A percentile compares a stretch with the other conserved stretches of the same genome.
Conservation (phyloP, 345 rosid genomes). For the Pistacia integerrima region DNA sequence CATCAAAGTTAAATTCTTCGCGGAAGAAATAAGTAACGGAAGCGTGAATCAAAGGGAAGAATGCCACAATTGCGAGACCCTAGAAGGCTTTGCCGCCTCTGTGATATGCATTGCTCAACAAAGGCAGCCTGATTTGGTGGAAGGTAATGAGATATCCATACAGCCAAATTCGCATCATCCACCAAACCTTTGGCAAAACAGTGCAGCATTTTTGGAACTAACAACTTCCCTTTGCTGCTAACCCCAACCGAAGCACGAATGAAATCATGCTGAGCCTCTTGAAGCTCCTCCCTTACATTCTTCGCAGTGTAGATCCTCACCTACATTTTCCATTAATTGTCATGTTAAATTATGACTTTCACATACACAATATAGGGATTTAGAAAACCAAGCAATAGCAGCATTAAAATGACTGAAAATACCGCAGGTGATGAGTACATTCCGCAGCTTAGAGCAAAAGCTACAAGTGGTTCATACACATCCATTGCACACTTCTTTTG, state of each 20-base stretch:
- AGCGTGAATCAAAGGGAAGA: constrained; percentile 75
- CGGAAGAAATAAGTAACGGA: constrained; percentile 79
- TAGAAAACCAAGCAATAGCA: neutral
- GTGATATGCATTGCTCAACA: constrained; percentile 77
- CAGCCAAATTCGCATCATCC: constrained; percentile 69
- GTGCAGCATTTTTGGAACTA: constrained; percentile 84
- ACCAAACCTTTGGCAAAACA: constrained; percentile 71
- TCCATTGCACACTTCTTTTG: constrained; percentile 62
- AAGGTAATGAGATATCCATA: constrained; percentile 85
- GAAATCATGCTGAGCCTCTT: constrained; percentile 79
- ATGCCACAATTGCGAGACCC: constrained; percentile 75
- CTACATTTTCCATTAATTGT: constrained; percentile 40
- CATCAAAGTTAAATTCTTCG: constrained; percentile 31
- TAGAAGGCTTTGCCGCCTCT: constrained; percentile 67
- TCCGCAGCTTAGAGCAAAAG: constrained; percentile 87
- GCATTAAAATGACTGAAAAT: constrained; percentile 21
- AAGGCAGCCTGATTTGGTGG: constrained; percentile 74
- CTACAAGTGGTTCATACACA: constrained; percentile 62
- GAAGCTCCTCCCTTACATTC: constrained; percentile 70
- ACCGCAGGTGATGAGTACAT: constrained; percentile 94
- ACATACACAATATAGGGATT: neutral
- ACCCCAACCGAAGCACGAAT: constrained; percentile 81
- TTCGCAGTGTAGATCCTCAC: constrained; percentile 71
- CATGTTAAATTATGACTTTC: neutral
- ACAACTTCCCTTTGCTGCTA: constrained; percentile 78